Base-by-base conservation (phyloP, 805 yeast genomes). In the Myxozyma vanderwaltii region DNA sequence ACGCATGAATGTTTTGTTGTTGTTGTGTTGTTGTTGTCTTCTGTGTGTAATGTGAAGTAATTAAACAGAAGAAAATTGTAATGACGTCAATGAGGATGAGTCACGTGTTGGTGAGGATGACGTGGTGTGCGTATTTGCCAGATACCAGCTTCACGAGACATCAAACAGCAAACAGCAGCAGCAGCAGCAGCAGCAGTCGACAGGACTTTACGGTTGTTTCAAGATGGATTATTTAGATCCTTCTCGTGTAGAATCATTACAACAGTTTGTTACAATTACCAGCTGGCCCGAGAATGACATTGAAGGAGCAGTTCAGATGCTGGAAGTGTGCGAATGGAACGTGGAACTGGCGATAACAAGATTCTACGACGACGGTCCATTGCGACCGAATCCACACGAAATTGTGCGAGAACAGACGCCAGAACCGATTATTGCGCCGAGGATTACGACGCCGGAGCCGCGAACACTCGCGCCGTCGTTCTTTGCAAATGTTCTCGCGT, bases 291-390 rank as follows among this genome's bases (percentile, higher is more conserved):
- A 64, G 24, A 56, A 65, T 26, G 70, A 71, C 50, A 60, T 61
- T 17, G 68, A 65, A 1, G 65, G 64, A 26, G 76, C 75, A 13
- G 58, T 64, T 21, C 64, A 61, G 45, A 57, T 74, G 41, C 68
- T 75, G 49, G 62, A 67, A 39, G 63, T 72, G 3, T 59, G 73
- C 6, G 68, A 71, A 23, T 78, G 81, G 80, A 70, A 76, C 62
- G 66, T 78, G 31, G 47, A 43, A 7, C 62, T 52, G 49, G 58
- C 68, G 24, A 17, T 65, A 27, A 33, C 65, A n/a, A 54, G 61
- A 21, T 58, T 52, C 49, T 63, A 47, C 40, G 63, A 66, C 49
- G 64, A 51, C 36, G 68, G 59, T 12, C 63, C 58, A n/a, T 19
- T 57, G 31, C 54, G 55, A 8, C 65, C 63, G 15, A 51, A 51